Evolutionary conservation across 306 rosid species (phyloP).

Genomic region (Sesbania bispinosa): DNA sequence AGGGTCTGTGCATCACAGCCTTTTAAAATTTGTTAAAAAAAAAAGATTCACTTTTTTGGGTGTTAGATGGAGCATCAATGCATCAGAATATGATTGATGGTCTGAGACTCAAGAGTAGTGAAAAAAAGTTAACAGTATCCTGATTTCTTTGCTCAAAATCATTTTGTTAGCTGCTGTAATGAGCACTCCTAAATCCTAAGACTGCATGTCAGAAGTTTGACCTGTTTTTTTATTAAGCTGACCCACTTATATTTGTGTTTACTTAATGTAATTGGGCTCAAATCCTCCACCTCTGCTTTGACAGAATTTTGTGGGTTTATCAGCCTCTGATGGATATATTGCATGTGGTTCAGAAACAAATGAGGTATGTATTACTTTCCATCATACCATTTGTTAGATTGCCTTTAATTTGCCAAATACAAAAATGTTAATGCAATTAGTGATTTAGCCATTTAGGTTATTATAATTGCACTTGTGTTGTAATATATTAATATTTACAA

Average conservation of each 20-base stretch:
- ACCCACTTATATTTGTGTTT: slow-evolving; percentile 11
- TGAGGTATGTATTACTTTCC: slow-evolving; percentile 57
- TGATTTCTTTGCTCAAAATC: neutral
- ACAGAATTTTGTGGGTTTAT: slow-evolving; percentile 95
- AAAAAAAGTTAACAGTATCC: neutral
- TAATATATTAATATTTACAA: neutral
- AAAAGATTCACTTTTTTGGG: neutral
- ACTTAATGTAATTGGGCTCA: slow-evolving; percentile 17
- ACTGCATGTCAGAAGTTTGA: neutral
- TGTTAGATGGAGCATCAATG: neutral
- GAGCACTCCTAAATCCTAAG: neutral
- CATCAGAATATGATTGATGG: neutral
- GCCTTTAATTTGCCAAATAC: neutral
- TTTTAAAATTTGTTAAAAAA: neutral
- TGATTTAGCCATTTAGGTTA: neutral
- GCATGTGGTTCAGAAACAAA: slow-evolving; percentile 98
- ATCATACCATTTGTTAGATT: neutral
- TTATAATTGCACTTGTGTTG: slow-evolving; percentile 5
- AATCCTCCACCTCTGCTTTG: slow-evolving; percentile 32
- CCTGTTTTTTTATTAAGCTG: slow-evolving; percentile 20
- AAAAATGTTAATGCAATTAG: neutral
- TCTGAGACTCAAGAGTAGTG: neutral
- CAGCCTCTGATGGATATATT: slow-evolving; percentile 79
- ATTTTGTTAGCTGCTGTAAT: neutral
- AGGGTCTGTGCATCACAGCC: neutral